Evolutionary conservation across 2,329 filamentous ascomycete species (phyloP), one percentile per base, ranked within the genome.

Genomic region (Fusarium anguioides): DNA sequence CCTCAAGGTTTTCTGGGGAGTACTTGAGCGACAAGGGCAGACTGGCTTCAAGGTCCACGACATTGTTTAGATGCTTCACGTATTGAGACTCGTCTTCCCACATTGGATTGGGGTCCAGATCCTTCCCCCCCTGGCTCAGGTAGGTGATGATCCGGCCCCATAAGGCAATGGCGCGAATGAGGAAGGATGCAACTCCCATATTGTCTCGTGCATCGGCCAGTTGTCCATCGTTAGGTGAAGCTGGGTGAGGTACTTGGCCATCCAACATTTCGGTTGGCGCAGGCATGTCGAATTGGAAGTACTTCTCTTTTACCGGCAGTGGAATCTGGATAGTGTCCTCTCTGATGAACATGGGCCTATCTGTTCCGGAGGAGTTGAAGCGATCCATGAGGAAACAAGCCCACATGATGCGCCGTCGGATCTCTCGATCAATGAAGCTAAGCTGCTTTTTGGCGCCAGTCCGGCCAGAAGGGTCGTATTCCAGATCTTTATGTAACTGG

Each of bases 341-440:
- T 68, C 92, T 91, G 53, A 97, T 91, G 70, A 97, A 97, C 51
- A 93, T 92, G 20, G 96, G 96, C 35, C 95, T 87, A 73, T 97
- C 94, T 4, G 93, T 96, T 3, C 96, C 95, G 2, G 94, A 97
- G 1, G 95, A 97, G 78, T 96, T 97, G 82, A 97, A 97, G 1
- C 95, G 89, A 76, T 99, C 96, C 94, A 98, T 97, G 56, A 97
- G 79, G 74, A 97, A 97, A 75, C 95, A 98, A 14, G 94, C 92
- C 96, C 96, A 99, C 95, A 99, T 98, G 4, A 94, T 96, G 56
- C 96, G 87, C 69, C 96, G 84, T 61, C 96, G 87, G 52, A 98
- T 97, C 77, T 99, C 96, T 26, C 93, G 90, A 76, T 98, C 96
- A 17, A 94, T 93, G 70, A 96, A 96, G 75, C 93, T 97, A 50